Evolutionary conservation across 768 basidiomycete species (phyloP).

Genomic region (Exidia glandulosa): DNA sequence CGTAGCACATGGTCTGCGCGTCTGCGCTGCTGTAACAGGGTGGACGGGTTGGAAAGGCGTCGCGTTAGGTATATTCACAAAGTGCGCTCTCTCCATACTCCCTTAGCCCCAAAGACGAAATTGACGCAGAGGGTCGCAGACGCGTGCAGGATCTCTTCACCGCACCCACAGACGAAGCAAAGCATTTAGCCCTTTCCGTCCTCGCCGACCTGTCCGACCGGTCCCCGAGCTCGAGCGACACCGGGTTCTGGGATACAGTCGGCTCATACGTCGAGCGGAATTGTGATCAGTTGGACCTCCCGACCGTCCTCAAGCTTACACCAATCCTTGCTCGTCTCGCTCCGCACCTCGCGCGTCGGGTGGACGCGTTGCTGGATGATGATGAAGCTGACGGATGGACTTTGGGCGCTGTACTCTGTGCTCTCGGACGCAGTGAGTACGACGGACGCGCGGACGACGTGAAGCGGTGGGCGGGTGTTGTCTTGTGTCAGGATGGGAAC

Average conservation of each 20-base stretch:
- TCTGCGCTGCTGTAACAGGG: constrained; percentile 47
- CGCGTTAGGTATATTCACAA: constrained; percentile 40
- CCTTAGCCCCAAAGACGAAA: no score
- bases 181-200: constrained; percentile 30
- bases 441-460: no score
- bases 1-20: constrained; percentile 47
- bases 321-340: constrained; percentile 38
- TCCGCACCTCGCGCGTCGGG: constrained; percentile 26
- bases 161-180: constrained; percentile 28
- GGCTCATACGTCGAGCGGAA: constrained; percentile 30
- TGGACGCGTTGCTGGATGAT: constrained; percentile 28
- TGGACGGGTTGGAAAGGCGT: constrained; percentile 76
- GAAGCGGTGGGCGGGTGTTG: no score
- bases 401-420: constrained; percentile 48
- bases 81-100: background rate
- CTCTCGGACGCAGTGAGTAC: no score
- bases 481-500: no score
- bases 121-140: background rate
- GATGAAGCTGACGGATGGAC: background rate
- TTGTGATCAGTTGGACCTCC: constrained; percentile 38
- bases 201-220: constrained; percentile 30
- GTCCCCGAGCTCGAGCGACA: background rate
- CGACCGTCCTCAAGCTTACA: constrained; percentile 44
- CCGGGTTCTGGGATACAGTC: constrained; percentile 17
- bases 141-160: constrained; percentile 31